Evolutionary conservation across 2,329 filamentous ascomycete species (phyloP).

Genomic region (Fusarium protoensiforme): DNA sequence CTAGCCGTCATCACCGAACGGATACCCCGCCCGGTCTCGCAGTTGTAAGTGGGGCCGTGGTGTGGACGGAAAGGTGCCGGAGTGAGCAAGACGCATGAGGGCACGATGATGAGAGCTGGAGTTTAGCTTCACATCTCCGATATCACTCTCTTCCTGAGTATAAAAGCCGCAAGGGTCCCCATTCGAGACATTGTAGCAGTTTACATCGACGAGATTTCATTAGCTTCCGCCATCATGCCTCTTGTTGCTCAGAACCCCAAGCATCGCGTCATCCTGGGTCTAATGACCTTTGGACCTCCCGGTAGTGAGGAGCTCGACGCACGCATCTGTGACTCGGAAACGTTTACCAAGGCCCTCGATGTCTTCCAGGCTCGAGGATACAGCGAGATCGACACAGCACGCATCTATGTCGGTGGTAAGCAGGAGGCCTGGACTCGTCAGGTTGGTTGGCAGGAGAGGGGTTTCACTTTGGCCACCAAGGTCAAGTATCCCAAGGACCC

Average conservation of each 20-base stretch:
- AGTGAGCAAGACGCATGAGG: not conserved
- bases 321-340: constrained; percentile 74
- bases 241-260: constrained; percentile 59
- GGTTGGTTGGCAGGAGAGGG: constrained; percentile 81
- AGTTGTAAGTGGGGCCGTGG: constrained; percentile 16
- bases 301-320: constrained; percentile 67
- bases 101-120: constrained; percentile 28
- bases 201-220: not conserved
- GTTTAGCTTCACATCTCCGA: constrained; percentile 37
- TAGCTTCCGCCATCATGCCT: constrained; percentile 53
- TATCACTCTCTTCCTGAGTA: not conserved
- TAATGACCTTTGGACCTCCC: constrained; percentile 86
- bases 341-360: constrained; percentile 79
- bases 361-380: constrained; percentile 83
- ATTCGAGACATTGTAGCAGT: not conserved
- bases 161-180: constrained; percentile 7
- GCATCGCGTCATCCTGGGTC: constrained; percentile 80
- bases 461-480: constrained; percentile 83
- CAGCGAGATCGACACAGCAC: constrained; percentile 86
- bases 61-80: not conserved
- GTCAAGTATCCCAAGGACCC: constrained; percentile 69
- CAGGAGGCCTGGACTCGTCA: constrained; percentile 84
- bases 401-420: constrained; percentile 75
- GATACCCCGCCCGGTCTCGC: constrained; percentile 31
- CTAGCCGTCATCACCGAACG: not conserved